These are phyloP conservation scores for Aspergillus nidulans DNA, from an alignment of 495 filamentous ascomycete genomes.

Conservation along the genomic window DNA sequence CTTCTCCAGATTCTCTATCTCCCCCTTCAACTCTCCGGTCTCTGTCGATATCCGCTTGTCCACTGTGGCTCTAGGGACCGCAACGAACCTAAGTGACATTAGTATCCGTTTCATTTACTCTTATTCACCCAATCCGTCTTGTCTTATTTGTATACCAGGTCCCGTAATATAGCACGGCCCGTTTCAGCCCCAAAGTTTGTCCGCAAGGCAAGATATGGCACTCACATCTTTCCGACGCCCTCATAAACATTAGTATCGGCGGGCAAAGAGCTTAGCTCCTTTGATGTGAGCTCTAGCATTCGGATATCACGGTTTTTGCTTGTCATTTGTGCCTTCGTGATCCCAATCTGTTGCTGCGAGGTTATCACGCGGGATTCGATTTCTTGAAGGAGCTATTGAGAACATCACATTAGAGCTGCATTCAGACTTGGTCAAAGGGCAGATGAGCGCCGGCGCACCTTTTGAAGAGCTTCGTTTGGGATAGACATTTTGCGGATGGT, in stretches of 20 bases:
- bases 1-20: conserved; percentile 78
- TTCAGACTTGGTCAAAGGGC: too few species aligned
- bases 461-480: conserved; percentile 90
- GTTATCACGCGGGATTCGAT: conserved; percentile 84
- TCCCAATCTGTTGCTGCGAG: conserved; percentile 86
- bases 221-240: conserved; percentile 94
- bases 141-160: too few species aligned
- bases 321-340: conserved; percentile 81
- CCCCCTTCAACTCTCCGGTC: conserved; percentile 66
- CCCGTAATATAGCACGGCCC: too few species aligned
- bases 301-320: conserved; percentile 85
- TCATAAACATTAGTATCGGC: conserved; percentile 81
- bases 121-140: neutral
- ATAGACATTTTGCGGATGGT: conserved; percentile 70
- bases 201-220: neutral
- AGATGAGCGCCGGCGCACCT: conserved; percentile 52
- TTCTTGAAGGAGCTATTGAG: conserved; percentile 76
- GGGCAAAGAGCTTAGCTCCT: conserved; percentile 75
- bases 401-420: too few species aligned
- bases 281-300: conserved; percentile 81
- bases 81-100: conserved; percentile 68
- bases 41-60: conserved; percentile 73
- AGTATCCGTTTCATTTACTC: neutral
- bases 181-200: too few species aligned
- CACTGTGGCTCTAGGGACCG: conserved; percentile 64